phyloP scores from a whole-genome alignment of 371 early-diverging fungal genomes.

The Apophysomyces ossiformis region DNA sequence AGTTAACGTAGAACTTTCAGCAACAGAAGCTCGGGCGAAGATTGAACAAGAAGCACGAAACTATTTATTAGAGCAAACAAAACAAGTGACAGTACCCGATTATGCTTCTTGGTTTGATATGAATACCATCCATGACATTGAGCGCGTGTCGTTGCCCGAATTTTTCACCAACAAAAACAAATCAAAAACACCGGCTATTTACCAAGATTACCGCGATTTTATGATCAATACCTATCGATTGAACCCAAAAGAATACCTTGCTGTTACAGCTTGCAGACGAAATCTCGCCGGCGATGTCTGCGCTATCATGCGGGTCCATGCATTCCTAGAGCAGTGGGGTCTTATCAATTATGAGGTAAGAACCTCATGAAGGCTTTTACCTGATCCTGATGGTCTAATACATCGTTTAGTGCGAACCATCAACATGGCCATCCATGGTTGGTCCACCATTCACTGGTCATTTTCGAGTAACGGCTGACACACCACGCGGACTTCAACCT shows the following conservation, averaged over 20 bases:
- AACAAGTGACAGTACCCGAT: constrained; percentile 77
- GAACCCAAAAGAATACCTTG: constrained; percentile 93
- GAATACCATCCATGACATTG: constrained; percentile 87
- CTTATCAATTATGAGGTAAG: constrained; percentile 96
- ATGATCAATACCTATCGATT: constrained; percentile 97
- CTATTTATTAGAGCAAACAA: constrained; percentile 73
- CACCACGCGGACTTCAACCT: constrained; percentile 91
- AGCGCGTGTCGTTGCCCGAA: constrained; percentile 91
- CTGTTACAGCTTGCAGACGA: constrained; percentile 95
- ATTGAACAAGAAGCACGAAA: constrained; percentile 75
- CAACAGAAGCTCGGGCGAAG: constrained; percentile 27
- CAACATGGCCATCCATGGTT: constrained; percentile 90
- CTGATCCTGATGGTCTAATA: background rate
- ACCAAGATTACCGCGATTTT: constrained; percentile 96
- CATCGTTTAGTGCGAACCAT: constrained; percentile 78
- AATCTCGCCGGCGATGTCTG: constrained; percentile 97
- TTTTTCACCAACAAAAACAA: constrained; percentile 92
- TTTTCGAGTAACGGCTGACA: constrained; percentile 94
- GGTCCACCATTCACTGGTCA: constrained; percentile 96
- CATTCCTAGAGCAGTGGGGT: constrained; percentile 99
- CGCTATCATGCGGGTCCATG: constrained; percentile 96
- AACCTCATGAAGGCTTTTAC: background rate
- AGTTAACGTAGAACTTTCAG: constrained; percentile 5
- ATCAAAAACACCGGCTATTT: constrained; percentile 90
- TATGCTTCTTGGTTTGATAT: constrained; percentile 97